These are phyloP conservation scores for Cladophialophora chaetospira DNA, from an alignment of 2,329 filamentous ascomycete species.

Conservation along the genomic window DNA sequence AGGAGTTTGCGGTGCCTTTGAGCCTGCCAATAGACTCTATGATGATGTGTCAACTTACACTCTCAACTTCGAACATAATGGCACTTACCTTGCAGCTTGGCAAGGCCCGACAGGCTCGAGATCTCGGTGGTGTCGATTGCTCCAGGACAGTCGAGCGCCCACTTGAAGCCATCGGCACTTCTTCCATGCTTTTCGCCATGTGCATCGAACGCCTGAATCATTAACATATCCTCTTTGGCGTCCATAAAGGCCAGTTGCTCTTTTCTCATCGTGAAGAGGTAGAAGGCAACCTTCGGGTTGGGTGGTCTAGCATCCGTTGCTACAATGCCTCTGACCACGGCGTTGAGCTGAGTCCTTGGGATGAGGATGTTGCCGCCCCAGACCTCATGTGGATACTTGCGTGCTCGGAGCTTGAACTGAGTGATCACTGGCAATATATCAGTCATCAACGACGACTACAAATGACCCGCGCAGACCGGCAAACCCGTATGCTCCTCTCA, in stretches of 20 bases:
- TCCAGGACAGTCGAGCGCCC: conserved; percentile 9
- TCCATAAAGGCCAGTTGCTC: neutral
- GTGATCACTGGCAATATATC: conserved; percentile 1
- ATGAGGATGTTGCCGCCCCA: conserved; percentile 10
- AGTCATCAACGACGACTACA: neutral
- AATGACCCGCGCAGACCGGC: neutral
- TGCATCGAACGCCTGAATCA: conserved; percentile 7
- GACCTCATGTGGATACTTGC: neutral
- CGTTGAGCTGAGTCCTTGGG: conserved; percentile 1
- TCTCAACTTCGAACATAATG: neutral
- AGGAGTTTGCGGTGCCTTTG: conserved; percentile 6
- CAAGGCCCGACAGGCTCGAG: neutral
- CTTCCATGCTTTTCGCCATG: neutral
- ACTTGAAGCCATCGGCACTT: conserved; percentile 4
- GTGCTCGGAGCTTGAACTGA: conserved; percentile 6
- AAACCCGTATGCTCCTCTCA: conserved; percentile 5
- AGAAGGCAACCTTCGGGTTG: conserved; percentile 4
- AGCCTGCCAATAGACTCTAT: conserved; percentile 1
- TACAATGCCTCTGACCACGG: conserved; percentile 8
- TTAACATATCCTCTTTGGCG: conserved; percentile 3
- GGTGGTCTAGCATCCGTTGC: conserved; percentile 9
- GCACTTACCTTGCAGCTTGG: conserved; percentile 1
- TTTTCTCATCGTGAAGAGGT: conserved; percentile 8
- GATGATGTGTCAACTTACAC: neutral
- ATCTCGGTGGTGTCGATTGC: conserved; percentile 3